Evolutionary conservation across 164 flowering plant genomes (phyloP), one percentile per base, ranked within the genome.

Genomic region (Berberis thunbergii): DNA sequence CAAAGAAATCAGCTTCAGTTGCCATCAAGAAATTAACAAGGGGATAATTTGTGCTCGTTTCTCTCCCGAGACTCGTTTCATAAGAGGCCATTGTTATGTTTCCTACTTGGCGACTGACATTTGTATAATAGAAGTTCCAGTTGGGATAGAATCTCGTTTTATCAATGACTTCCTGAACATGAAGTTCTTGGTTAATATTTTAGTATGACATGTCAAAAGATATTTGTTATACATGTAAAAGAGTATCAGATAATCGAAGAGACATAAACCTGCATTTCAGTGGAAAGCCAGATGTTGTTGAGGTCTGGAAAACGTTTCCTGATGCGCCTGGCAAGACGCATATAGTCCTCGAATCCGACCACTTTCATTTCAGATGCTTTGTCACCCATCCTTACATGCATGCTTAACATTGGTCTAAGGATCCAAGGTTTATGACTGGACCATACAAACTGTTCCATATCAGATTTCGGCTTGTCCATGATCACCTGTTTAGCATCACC

Each of bases 381-480:
- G 77, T 94, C 99, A 57, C 99, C 99, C 97, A 94, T 94, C 63
- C 99, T 73, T 9, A 94, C 99, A 72, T 94, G 99, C 83, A 94
- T 73, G 85, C 96, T 94, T 55, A 94, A 70, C 57, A 94, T 67
- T 50, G 97, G 99, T 72, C 91, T 74, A 2, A 96, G 96, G 2
- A 79, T 74, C 99, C 99, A 94, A 48, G 96, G 90, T 61, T 77
- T 82, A 65, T 81, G 84, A 75, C 74, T 80, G 41, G 96, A 84
- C 96, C 92, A 89, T 7, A 89, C 90, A 64, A 73, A 78, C 44
- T 74, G 72, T 70, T 84, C 92, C 4, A 89, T 81, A 57, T 79
- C 92, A 26, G 80, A 74, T 67, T 60, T 60, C 13, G 64, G 41
- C 12, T 64, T 69, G 45, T 73, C 56, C 26, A 10, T 9, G 57